Base-by-base conservation (phyloP, 768 basidiomycete species). In the Hericium coralloides region DNA sequence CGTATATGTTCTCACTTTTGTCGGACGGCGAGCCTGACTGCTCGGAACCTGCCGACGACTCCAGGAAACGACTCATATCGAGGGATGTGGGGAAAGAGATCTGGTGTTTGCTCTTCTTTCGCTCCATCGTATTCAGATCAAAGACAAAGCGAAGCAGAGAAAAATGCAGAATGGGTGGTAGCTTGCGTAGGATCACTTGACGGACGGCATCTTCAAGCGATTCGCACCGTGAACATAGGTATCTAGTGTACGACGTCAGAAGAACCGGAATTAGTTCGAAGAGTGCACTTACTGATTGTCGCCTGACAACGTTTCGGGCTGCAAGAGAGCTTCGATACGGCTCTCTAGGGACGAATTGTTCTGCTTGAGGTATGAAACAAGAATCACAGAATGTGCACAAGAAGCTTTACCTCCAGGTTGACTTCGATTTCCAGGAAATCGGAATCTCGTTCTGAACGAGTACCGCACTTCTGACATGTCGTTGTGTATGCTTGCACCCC, bases 131-230 rank as follows among this genome's bases (percentile, higher is more conserved):
- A 22, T 81, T 71, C 37, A 85, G 62, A 70, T 95, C 91, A 64
- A 88, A 98, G 26, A 91, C 83, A 70, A 98, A 98, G n/a, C 95
- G 89, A 56, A 95, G 79, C 53, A 98, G 72, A 20, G 93, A 93
- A 64, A 98, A 87, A 69, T 98, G 92, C 2, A 98, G 77, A 6
- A 94, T 87, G 0, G 92, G 91, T 1, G 95, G 95, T 5, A 97
- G 77, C 53, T 77, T 67, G 23, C 76, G 77, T 14, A 95, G 70
- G 63, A 85, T 78, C 2, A 84, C 85, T 61, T 85, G 84, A 8
- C 95, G 84, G 17, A 79, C 84, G 5, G 95, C 95, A 58, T 92
- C 82, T 67, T 87, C 85, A 9, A 92, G 78, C 22, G 69, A 70
- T 45, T 83, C 73, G 66, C 95, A 98, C 22, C 72, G 72, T 4